These are phyloP conservation scores for Fusarium sp. DNA, from an alignment of 2,329 filamentous ascomycete genomes.

Conservation along the genomic window DNA sequence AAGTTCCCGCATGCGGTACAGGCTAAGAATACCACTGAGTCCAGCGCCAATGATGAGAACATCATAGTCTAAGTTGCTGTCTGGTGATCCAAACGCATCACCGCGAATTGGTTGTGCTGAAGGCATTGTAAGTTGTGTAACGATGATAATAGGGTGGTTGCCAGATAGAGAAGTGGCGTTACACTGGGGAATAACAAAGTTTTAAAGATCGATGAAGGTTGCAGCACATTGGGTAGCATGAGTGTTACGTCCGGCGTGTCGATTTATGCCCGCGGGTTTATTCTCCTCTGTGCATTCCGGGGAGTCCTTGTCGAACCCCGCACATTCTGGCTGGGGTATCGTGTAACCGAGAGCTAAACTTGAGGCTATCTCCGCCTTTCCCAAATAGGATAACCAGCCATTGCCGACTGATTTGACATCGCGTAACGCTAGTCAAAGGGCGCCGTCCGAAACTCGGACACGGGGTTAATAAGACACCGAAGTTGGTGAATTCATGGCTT, in stretches of 20 bases:
- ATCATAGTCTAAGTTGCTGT: constrained; percentile 30
- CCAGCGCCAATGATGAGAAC: constrained; percentile 36
- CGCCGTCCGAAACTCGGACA: not conserved
- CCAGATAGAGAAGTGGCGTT: not conserved
- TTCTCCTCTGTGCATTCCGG: not conserved
- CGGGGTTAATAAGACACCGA: not conserved
- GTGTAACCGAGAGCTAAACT: not conserved
- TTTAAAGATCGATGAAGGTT: not conserved
- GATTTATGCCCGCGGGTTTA: not conserved
- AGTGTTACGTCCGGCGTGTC: not conserved
- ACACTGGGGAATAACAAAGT: not conserved
- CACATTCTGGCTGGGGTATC: not conserved
- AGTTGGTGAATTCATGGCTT: not conserved
- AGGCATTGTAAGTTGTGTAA: constrained; percentile 9
- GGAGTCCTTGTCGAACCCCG: not conserved
- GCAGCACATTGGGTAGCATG: too few species aligned
- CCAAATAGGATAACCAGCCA: constrained; percentile 15
- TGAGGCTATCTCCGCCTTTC: not conserved
- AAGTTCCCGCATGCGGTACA: constrained; percentile 53
- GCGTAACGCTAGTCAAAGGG: not conserved
- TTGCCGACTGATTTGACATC: not conserved
- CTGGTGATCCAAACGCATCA: constrained; percentile 7
- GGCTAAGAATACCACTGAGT: constrained; percentile 52
- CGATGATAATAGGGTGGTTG: not conserved
- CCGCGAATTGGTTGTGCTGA: constrained; percentile 10